Conservation (phyloP, 2,329 filamentous ascomycete species). For the Monilinia aucupariae region DNA sequence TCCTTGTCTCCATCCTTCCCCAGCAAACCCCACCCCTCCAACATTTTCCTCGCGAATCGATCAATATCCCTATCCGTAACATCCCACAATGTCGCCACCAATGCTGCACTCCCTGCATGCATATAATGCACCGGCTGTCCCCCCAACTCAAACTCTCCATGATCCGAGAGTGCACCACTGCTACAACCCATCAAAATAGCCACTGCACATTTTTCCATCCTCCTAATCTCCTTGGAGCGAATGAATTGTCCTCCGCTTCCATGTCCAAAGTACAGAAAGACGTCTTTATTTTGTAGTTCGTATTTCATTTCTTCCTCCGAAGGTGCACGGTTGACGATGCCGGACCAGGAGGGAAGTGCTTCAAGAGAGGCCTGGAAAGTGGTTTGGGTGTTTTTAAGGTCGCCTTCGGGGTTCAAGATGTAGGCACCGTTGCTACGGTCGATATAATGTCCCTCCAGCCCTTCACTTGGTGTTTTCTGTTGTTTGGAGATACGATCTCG, state of each 20-base stretch:
- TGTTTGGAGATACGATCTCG: conserved; percentile 60
- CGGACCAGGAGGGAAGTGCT: conserved; percentile 62
- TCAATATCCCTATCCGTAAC: conserved; percentile 98
- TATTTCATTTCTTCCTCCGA: conserved; percentile 71
- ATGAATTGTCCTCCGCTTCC: conserved; percentile 94
- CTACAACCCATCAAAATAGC: conserved; percentile 93
- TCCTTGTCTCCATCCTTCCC: conserved; percentile 32
- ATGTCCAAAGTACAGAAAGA: conserved; percentile 93
- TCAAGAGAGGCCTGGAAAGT: conserved; percentile 66
- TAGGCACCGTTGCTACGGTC: conserved; percentile 58
- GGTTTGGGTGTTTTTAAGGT: conserved; percentile 72
- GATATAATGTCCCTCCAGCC: conserved; percentile 48
- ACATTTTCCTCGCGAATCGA: conserved; percentile 71
- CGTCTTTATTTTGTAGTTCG: conserved; percentile 59
- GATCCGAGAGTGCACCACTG: conserved; percentile 72
- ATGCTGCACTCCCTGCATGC: conserved; percentile 76
- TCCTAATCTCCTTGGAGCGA: conserved; percentile 73
- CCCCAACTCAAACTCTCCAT: conserved; percentile 83
- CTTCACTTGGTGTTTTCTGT: conserved; percentile 21
- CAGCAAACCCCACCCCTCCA: conserved; percentile 79
- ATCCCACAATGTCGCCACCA: conserved; percentile 94
- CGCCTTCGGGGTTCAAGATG: conserved; percentile 83
- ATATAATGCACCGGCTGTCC: conserved; percentile 91
- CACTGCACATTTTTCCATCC: conserved; percentile 70
- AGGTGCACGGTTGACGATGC: conserved; percentile 63